Evolutionary conservation across 179 eudicot genomes (phyloP).

Genomic region (Drosera spatulata): DNA sequence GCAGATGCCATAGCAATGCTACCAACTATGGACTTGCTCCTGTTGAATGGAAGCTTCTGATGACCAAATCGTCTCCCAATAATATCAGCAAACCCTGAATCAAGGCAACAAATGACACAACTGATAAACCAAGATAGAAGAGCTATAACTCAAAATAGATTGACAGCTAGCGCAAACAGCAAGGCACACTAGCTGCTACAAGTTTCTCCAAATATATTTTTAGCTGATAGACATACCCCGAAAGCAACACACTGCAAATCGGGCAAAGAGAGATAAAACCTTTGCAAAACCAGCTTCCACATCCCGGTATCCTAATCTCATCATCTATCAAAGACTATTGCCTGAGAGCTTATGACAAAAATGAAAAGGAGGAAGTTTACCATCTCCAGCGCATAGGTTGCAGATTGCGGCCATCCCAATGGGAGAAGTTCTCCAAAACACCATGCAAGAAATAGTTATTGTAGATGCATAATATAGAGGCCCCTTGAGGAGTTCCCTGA

Average conservation of each 20-base stretch:
- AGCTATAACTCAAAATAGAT: neutral
- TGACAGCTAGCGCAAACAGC: no score
- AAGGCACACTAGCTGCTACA: no score
- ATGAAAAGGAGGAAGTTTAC: constrained; percentile 17
- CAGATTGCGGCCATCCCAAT: constrained; percentile 63
- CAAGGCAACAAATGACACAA: neutral
- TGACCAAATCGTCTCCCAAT: constrained; percentile 73
- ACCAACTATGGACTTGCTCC: constrained; percentile 70
- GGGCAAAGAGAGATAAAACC: no score
- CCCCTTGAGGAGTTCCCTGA: constrained; percentile 91
- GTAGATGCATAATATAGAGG: constrained; percentile 72
- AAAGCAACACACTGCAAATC: no score
- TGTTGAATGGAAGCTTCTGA: constrained; percentile 61
- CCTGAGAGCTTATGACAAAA: neutral
- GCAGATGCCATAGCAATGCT: constrained; percentile 71
- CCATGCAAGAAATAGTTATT: constrained; percentile 53
- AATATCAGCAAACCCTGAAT: constrained; percentile 87
- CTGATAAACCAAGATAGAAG: neutral
- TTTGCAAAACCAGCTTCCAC: no score
- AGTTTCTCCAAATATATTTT: no score
- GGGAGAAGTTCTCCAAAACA: constrained; percentile 82
- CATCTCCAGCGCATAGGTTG: constrained; percentile 96
- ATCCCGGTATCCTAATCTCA: no score
- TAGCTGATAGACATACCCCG: no score
- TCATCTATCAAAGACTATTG: neutral